These are phyloP conservation scores for Shiraia sp. DNA, from an alignment of 2,329 filamentous ascomycete genomes.

Conservation along the genomic window DNA sequence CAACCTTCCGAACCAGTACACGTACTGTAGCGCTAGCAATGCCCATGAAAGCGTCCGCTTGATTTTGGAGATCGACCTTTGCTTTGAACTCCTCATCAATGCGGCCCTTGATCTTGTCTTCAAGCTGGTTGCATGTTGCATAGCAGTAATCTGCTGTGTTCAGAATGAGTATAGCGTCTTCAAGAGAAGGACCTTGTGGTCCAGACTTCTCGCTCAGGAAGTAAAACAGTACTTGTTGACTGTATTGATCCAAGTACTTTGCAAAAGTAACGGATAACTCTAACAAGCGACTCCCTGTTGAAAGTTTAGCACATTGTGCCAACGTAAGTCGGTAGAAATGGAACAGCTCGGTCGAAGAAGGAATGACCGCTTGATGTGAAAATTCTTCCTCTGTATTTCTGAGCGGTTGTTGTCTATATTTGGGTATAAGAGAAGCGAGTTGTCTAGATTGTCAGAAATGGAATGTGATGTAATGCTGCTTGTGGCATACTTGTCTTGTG, in stretches of 20 bases:
- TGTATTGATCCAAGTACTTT: slow-evolving; percentile 94
- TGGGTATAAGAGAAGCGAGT: slow-evolving; percentile 80
- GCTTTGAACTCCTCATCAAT: slow-evolving; percentile 78
- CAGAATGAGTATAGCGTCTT: slow-evolving; percentile 82
- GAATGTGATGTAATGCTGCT: neutral
- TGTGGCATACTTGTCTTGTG: slow-evolving; percentile 71
- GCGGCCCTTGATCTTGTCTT: slow-evolving; percentile 89
- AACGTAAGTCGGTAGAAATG: slow-evolving; percentile 93
- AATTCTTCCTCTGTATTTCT: slow-evolving; percentile 89
- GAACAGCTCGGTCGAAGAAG: slow-evolving; percentile 94
- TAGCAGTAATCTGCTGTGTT: slow-evolving; percentile 99
- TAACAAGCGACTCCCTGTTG: slow-evolving; percentile 82
- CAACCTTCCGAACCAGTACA: slow-evolving; percentile 80
- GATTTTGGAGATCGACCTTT: slow-evolving; percentile 83
- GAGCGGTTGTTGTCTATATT: slow-evolving; percentile 81
- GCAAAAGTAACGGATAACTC: slow-evolving; percentile 85
- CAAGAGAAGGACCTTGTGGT: slow-evolving; percentile 62
- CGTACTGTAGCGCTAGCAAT: slow-evolving; percentile 88
- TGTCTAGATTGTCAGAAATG: slow-evolving; percentile 52
- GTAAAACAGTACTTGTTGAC: slow-evolving; percentile 84
- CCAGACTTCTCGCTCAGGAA: slow-evolving; percentile 65
- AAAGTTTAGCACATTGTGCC: slow-evolving; percentile 94
- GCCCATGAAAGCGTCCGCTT: slow-evolving; percentile 93
- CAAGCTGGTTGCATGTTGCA: slow-evolving; percentile 85
- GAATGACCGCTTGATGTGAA: slow-evolving; percentile 82